Base-by-base conservation (phyloP, 2,329 filamentous ascomycete species). In the Botrytis fragariae region DNA sequence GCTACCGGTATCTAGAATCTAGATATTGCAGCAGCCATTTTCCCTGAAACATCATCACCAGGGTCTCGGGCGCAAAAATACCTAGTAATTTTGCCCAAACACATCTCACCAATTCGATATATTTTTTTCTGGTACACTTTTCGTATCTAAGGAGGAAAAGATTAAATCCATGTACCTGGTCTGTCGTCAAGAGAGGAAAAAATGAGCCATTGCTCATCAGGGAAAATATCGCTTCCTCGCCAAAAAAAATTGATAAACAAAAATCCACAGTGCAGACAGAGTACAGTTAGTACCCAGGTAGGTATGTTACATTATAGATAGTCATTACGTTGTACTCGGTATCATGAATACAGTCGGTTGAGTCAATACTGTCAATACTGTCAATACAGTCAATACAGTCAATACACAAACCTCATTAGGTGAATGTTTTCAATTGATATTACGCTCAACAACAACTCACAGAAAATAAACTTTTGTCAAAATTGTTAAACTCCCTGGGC, bases 131-230 rank as follows among this genome's bases (percentile, higher is more conserved):
- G 63, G 29, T 65, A 45, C 44, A 35, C 29, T 32, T 35, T 54
- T 25, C 44, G 61, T 63, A 51, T 12, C 25, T 39, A 29, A 67
- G 64, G 35, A 54, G 32, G 48, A 32, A 29, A 64, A 25, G 25
- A 51, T 71, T 71, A 64, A 45, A 71, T 51, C 69, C 69, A 71
- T 71, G 69, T 51, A 44, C 61, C 60, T 35, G 35, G 60, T 67
- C 45, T 44, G 59, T 71, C n/a, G 45, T 72, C 48, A 57, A 29
- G 51, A 57, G 51, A 57, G 51, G n/a, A n/a, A 29, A 61, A 61
- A 42, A 42, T 29, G 63, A 57, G 64, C 16, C n/a, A 14, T 42
- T 29, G n/a, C 22, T 20, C 37, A 8, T 42, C 37, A n/a, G 10
- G 57, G 18, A 61, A 44, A 32, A 65, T 65, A 44, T 51, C 44